Evolutionary conservation across 2,329 filamentous ascomycete species (phyloP), one percentile per base, ranked within the genome.

Genomic region (Cyclaneusma minus): DNA sequence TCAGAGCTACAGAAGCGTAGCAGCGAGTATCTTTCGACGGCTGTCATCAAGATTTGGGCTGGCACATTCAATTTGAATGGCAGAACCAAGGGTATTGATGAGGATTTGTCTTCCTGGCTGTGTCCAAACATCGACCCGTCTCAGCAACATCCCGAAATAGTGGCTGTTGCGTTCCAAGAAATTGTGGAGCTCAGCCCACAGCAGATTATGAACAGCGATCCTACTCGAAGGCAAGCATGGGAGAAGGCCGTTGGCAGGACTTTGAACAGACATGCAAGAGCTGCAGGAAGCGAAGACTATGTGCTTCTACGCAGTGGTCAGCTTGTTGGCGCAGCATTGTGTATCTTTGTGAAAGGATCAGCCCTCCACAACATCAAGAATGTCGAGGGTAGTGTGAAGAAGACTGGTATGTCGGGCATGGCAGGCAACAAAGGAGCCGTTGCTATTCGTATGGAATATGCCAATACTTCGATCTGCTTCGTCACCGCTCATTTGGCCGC

Each of bases 151-250:
- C 85, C 89, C 5, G 80, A 87, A 31, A 80, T 98, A 19, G 73
- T 92, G 27, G 84, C 79, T 6, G 75, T 94, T 10, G 89, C 83
- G 0, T 95, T 98, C 42, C 89, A 98, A 47, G 89, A 98, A 51
- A 95, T 98, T 35, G 89, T 98, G n/a, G 82, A 93, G 45, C 59
- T 98, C 24, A 94, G 83, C 41, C 89, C 91, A 10, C 87, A 95
- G 48, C 89, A 98, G 45, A 95, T 98, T 44, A 94, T 98, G 84
- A 93, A 91, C 37, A 95, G 85, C 33, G 87, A 98, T 47, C 89
- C 89, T 1, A 71, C 74, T 3, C 68, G 81, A 28, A 81, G 87
- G 37, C 74, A 83, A 35, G 57, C 75, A 12, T 98, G 89, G 89
- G 89, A 98, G 48, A 56, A 64, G 28, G 75, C 80, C 4, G 84